These are phyloP conservation scores for Macrolepiota dolichaula DNA, from an alignment of 768 basidiomycete species.

Conservation along the genomic window DNA sequence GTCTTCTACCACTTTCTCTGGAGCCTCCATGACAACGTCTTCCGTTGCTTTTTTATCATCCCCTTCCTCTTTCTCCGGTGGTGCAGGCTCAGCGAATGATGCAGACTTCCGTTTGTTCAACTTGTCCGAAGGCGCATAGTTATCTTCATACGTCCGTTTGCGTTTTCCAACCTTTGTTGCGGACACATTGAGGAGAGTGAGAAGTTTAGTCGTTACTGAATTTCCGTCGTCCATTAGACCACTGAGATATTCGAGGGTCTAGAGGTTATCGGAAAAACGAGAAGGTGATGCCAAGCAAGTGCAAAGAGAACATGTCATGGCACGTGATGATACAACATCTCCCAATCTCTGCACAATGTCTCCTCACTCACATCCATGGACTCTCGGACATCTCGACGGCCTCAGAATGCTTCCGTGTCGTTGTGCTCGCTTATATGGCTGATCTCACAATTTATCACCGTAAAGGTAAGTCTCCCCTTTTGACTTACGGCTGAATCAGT, in stretches of 20 bases:
- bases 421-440: too few relatives aligned
- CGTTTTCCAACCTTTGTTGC: constrained; percentile 69
- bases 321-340: too few relatives aligned
- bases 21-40: constrained; percentile 16
- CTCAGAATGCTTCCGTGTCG: too few relatives aligned
- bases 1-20: constrained; percentile 19
- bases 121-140: constrained; percentile 47
- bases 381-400: too few relatives aligned
- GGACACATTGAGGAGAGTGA: constrained; percentile 89
- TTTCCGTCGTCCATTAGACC: constrained; percentile 39
- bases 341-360: too few relatives aligned
- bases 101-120: constrained; percentile 63
- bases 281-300: background rate
- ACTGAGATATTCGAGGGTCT: background rate
- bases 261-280: background rate
- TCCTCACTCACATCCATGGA: too few relatives aligned
- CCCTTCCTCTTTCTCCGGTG: constrained; percentile 1
- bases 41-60: constrained; percentile 19
- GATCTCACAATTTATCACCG: too few relatives aligned
- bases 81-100: constrained; percentile 25
- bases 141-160: constrained; percentile 40
- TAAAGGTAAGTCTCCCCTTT: too few relatives aligned
- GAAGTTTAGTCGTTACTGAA: constrained; percentile 68
- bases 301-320: background rate
- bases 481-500: too few relatives aligned